Base-by-base conservation (phyloP, 2,329 filamentous ascomycete genomes). In the Corynespora cassiicola region DNA sequence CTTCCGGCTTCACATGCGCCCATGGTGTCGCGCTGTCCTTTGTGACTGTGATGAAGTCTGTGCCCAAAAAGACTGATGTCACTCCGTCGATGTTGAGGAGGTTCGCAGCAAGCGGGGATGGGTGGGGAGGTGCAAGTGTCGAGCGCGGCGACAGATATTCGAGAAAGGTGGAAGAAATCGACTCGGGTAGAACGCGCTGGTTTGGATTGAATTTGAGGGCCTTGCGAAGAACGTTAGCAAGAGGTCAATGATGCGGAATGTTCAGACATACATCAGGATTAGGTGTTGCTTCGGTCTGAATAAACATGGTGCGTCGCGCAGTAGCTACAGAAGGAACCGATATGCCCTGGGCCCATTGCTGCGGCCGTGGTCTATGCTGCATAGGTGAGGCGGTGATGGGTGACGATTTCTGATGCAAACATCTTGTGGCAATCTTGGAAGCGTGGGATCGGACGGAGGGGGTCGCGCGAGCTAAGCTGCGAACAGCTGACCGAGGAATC, bases 151-250 rank as follows among this genome's bases (percentile, higher is more conserved):
- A 87, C 38, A 96, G 78, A 69, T 97, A 99, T 74, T 99, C 94
- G 66, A 97, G 80, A 69, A 91, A 96, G 6, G 89, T 81, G 2
- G 86, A 83, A 6, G 80, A 73, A 48, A 96, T 76, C 35, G 75
- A 76, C 51, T 86, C 78, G 15, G 94, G 92, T 2, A 99, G 80
- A 34, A 99, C 84, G 24, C 81, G 82, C 69, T 90, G 85, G 72
- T 96, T 96, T 2, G 94, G 94, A 24, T 95, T 81, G 73, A 99
- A 99, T 74, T 99, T 99, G 61, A 97, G 80, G 21, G 90, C 80
- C 77, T 74, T 41, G 4, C 15, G 6, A 14, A 26, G n/a, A n/a
- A n/a, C n/a, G 29, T 56, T 35, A 60, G 48, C 16, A 25, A 6
- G 33, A 24, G 21, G 23, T 25, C 16, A 24, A 31, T 11, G 26